Conservation (phyloP, 2,329 filamentous ascomycete genomes). For the Sporothrix globosa region DNA sequence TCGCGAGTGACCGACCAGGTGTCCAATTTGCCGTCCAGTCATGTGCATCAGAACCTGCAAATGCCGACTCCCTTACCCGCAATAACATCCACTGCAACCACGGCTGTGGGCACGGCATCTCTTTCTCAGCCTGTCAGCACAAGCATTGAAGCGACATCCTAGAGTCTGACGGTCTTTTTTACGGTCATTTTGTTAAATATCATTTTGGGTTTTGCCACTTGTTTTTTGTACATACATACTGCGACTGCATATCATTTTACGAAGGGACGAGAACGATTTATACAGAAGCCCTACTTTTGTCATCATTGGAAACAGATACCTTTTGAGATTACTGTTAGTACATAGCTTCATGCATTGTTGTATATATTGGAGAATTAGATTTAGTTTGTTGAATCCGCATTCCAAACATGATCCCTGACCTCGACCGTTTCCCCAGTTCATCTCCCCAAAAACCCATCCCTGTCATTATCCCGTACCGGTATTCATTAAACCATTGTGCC, state of each 20-base stretch:
- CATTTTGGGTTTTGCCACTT: background rate
- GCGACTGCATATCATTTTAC: background rate
- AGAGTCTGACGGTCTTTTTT: background rate
- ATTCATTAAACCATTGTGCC: background rate
- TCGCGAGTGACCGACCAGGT: background rate
- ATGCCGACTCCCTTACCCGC: background rate
- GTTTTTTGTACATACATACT: background rate
- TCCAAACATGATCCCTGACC: background rate
- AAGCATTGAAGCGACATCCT: background rate
- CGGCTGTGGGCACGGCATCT: background rate
- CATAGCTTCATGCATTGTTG: background rate
- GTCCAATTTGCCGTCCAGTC: background rate
- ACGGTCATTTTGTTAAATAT: background rate
- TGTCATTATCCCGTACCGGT: background rate
- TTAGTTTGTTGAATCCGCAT: background rate
- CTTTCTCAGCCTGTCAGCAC: background rate
- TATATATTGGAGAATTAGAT: background rate
- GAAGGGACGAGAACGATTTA: background rate
- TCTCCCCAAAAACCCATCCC: background rate
- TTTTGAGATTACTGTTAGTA: background rate
- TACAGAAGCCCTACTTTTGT: background rate
- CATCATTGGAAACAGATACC: background rate
- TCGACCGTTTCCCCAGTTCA: background rate
- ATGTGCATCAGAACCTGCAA: background rate
- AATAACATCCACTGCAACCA: background rate